phyloP scores from a whole-genome alignment of 1,139 yeast species.

The Nakaseomyces sp. region DNA sequence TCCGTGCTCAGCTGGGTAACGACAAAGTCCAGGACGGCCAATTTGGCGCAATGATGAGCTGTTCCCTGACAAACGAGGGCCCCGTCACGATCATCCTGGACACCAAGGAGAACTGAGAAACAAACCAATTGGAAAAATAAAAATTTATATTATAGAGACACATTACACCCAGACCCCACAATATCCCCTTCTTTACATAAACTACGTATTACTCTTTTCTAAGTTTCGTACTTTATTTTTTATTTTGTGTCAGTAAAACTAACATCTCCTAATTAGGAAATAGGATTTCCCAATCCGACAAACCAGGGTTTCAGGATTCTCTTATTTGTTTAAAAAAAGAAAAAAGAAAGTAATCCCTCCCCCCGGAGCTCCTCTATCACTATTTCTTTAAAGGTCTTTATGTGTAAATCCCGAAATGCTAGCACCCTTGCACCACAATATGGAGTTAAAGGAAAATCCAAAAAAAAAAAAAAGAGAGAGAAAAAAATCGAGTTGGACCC shows the following conservation, averaged over 20 bases:
- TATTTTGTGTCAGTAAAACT: too few species aligned
- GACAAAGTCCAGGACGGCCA: conserved; percentile 72
- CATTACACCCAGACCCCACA: background rate
- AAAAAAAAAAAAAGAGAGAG: background rate
- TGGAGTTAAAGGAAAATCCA: background rate
- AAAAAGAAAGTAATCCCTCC: too few species aligned
- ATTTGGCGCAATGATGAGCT: conserved; percentile 98
- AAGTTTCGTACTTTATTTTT: too few species aligned
- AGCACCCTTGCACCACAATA: background rate
- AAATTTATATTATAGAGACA: background rate
- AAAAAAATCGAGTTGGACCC: background rate
- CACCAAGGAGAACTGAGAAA: conserved; percentile 1
- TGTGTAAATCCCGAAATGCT: background rate
- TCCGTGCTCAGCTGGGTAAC: conserved; percentile 46
- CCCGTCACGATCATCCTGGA: conserved; percentile 36
- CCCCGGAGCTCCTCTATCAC: too few species aligned
- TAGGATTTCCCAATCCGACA: background rate
- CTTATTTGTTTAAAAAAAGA: too few species aligned
- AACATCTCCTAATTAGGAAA: background rate
- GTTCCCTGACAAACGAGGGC: conserved; percentile 65
- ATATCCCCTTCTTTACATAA: too few species aligned
- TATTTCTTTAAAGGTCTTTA: too few species aligned
- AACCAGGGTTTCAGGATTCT: too few species aligned
- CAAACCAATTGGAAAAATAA: background rate
- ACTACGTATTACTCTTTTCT: too few species aligned